Conservation (phyloP, 2,329 filamentous ascomycete species). For the Fusarium irregulare region DNA sequence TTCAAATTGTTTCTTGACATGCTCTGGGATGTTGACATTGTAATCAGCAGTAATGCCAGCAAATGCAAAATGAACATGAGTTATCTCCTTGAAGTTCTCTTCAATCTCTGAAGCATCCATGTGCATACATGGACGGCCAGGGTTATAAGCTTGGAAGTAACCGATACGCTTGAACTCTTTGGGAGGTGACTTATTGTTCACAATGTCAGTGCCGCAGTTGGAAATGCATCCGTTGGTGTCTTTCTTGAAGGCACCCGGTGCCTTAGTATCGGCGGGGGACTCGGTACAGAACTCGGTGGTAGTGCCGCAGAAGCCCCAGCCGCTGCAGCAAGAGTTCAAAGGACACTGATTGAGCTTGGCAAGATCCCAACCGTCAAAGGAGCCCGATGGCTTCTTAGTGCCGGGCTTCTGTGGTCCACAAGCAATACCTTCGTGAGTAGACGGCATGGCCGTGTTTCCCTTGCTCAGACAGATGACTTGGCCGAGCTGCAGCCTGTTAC, state of each 20-base stretch:
- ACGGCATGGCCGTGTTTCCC: constrained; percentile 48
- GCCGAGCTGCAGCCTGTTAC: constrained; percentile 33
- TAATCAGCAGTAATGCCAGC: constrained; percentile 42
- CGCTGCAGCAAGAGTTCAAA: constrained; percentile 49
- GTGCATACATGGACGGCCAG: constrained; percentile 47
- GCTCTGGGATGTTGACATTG: not conserved
- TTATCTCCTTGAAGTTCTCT: constrained; percentile 20
- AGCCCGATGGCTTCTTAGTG: constrained; percentile 21
- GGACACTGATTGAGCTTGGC: constrained; percentile 47
- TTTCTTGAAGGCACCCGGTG: not conserved
- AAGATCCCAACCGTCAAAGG: not conserved
- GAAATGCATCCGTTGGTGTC: constrained; percentile 45
- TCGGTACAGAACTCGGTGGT: not conserved
- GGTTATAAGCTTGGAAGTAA: constrained; percentile 51
- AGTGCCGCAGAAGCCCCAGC: constrained; percentile 51
- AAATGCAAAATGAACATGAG: constrained; percentile 55
- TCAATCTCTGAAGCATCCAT: constrained; percentile 26
- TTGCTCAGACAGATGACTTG: constrained; percentile 45
- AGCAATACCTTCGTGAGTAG: constrained; percentile 29
- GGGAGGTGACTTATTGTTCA: constrained; percentile 20
- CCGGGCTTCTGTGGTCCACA: constrained; percentile 48
- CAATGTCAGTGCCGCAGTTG: constrained; percentile 45
- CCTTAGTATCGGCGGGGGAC: not conserved
- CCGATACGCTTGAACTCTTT: constrained; percentile 23
- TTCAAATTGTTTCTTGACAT: no score